A percentile compares a stretch with the other conserved stretches of the same genome.
These are phyloP conservation scores for Verticillium albo-atrum DNA, from an alignment of 2,329 filamentous ascomycete species.

Conservation along the genomic window DNA sequence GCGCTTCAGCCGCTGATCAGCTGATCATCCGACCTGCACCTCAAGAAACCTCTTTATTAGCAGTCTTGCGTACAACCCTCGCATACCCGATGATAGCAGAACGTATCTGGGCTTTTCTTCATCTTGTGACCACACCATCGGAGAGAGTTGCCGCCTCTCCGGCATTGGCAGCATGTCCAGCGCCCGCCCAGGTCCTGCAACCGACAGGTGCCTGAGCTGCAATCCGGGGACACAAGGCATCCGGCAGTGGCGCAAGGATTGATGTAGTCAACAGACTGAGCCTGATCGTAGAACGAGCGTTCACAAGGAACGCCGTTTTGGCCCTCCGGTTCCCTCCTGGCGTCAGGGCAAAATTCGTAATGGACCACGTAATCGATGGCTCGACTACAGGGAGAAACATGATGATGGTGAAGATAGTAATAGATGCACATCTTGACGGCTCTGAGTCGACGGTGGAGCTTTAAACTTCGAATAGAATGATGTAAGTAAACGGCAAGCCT, in stretches of 20 bases:
- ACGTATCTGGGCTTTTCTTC: slow-evolving; percentile 41
- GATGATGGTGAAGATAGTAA: slow-evolving; percentile 48
- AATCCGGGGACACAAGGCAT: slow-evolving; percentile 40
- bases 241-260: slow-evolving; percentile 40
- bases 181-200: slow-evolving; percentile 41
- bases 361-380: slow-evolving; percentile 34
- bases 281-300: slow-evolving; percentile 21
- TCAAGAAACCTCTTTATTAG: not conserved
- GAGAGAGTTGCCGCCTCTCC: slow-evolving; percentile 38
- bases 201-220: slow-evolving; percentile 42
- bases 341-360: slow-evolving; percentile 38
- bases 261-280: slow-evolving; percentile 27
- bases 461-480: too few relatives aligned
- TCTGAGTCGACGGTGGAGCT: not conserved
- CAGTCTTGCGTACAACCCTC: slow-evolving; percentile 32
- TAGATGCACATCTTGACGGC: slow-evolving; percentile 40
- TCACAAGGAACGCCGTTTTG: slow-evolving; percentile 15
- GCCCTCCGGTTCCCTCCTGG: slow-evolving; percentile 24
- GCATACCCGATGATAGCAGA: slow-evolving; percentile 50
- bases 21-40: not conserved
- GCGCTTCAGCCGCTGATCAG: too few relatives aligned
- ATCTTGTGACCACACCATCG: slow-evolving; percentile 41
- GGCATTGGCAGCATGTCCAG: slow-evolving; percentile 48
- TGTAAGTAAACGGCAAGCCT: too few relatives aligned
- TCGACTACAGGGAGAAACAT: slow-evolving; percentile 36